phyloP scores from a whole-genome alignment of 2,329 filamentous ascomycete species.

The Fusarium virguliforme region DNA sequence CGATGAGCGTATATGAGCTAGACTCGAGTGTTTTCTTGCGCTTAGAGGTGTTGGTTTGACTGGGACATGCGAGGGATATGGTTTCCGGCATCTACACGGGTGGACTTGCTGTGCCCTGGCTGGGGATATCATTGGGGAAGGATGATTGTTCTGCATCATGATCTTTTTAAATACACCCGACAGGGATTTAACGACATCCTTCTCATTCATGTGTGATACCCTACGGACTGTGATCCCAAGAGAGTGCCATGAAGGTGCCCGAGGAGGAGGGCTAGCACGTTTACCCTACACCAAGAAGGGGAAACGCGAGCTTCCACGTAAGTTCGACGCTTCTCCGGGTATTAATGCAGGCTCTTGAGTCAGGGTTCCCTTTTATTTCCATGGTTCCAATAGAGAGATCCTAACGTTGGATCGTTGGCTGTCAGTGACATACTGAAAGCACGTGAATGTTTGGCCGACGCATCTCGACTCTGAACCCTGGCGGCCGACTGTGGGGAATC shows the following conservation, averaged over 20 bases:
- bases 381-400: background rate
- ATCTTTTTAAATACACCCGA: background rate
- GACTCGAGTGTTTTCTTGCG: slow-evolving; percentile 40
- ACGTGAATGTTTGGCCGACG: background rate
- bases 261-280: too few relatives aligned
- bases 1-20: slow-evolving; percentile 49
- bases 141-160: slow-evolving; percentile 22
- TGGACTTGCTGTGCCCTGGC: slow-evolving; percentile 38
- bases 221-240: too few relatives aligned
- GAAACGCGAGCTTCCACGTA: background rate
- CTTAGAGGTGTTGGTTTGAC: slow-evolving; percentile 41
- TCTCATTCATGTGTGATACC: too few relatives aligned
- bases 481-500: background rate
- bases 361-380: background rate
- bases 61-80: slow-evolving; percentile 36
- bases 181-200: background rate
- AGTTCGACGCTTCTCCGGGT: background rate
- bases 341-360: background rate
- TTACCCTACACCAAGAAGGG: background rate
- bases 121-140: slow-evolving; percentile 5
- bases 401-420: background rate
- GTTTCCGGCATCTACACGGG: slow-evolving; percentile 38
- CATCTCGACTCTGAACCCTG: slow-evolving; percentile 4
- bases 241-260: background rate
- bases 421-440: background rate